Conservation (phyloP, 306 rosid genomes). For the Astragalus glycyphyllos region DNA sequence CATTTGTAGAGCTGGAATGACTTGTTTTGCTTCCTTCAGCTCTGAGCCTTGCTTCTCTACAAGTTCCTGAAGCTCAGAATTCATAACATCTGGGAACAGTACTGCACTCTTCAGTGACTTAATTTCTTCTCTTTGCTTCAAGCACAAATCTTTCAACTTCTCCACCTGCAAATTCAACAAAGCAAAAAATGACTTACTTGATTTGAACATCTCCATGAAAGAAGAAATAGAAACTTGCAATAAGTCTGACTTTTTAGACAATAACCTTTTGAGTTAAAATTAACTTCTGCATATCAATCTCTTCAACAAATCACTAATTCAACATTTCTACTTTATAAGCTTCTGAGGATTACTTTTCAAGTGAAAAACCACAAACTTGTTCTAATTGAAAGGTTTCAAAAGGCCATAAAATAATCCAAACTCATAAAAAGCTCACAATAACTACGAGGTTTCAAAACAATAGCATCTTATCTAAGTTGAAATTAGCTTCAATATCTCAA, state of each 20-base stretch:
- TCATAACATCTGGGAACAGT: constrained; percentile 83
- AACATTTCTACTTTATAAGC: not conserved
- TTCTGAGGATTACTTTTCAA: not conserved
- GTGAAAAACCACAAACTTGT: no score
- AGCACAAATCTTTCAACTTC: constrained; percentile 91
- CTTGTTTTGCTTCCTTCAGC: constrained; percentile 81
- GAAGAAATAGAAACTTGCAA: not conserved
- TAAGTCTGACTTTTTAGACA: not conserved
- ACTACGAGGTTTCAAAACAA: no score
- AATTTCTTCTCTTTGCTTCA: constrained; percentile 96
- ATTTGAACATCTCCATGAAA: not conserved
- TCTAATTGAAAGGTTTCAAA: not conserved
- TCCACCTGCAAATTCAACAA: constrained; percentile 67
- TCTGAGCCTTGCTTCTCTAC: constrained; percentile 87
- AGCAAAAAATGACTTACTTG: not conserved
- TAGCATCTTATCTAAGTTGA: no score
- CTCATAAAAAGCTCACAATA: no score
- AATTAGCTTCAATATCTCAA: no score
- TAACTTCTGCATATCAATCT: not conserved
- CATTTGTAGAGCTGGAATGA: constrained; percentile 87
- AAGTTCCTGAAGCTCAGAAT: constrained; percentile 79
- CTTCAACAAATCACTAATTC: not conserved
- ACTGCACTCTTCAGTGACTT: constrained; percentile 78
- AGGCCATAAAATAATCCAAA: no score
- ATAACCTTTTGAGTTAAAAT: not conserved